Conservation (phyloP, 129 eudicot genomes). For the Flaveria trinervia region DNA sequence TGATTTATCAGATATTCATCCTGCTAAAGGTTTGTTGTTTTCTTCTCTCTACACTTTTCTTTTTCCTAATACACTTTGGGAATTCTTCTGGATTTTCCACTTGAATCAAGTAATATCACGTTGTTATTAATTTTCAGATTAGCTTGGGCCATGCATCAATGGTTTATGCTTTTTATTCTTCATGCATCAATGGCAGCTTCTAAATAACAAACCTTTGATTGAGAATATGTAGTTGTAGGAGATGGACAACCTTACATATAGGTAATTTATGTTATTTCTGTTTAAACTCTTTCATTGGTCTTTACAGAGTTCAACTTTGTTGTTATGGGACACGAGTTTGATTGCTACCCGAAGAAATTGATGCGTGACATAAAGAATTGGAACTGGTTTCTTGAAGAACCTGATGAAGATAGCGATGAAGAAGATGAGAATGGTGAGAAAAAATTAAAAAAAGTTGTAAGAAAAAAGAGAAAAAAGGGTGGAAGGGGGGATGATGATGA, state of each 20-base stretch:
- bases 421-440: slow-evolving; percentile 46
- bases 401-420: slow-evolving; percentile 43
- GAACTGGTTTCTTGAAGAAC: slow-evolving; percentile 84
- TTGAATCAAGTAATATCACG: not conserved
- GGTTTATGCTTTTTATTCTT: not conserved
- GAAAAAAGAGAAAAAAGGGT: slow-evolving; percentile 60
- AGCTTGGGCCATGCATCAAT: not conserved
- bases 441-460: slow-evolving; percentile 36
- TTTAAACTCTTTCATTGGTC: slow-evolving; percentile 10
- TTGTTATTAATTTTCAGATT: not conserved
- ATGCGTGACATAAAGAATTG: slow-evolving; percentile 51
- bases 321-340: slow-evolving; percentile 83
- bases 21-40: slow-evolving; percentile 63
- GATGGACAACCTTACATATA: not conserved
- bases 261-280: not conserved
- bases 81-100: not conserved
- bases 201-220: not conserved
- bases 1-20: slow-evolving; percentile 56
- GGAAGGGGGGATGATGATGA: slow-evolving; percentile 47
- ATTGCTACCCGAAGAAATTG: slow-evolving; percentile 61
- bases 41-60: not conserved
- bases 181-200: not conserved
- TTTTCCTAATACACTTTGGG: not conserved
- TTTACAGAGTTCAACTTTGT: slow-evolving; percentile 73
- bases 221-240: not conserved